phyloP scores from a whole-genome alignment of 2,329 filamentous ascomycete species.

The Claviceps monticola region DNA sequence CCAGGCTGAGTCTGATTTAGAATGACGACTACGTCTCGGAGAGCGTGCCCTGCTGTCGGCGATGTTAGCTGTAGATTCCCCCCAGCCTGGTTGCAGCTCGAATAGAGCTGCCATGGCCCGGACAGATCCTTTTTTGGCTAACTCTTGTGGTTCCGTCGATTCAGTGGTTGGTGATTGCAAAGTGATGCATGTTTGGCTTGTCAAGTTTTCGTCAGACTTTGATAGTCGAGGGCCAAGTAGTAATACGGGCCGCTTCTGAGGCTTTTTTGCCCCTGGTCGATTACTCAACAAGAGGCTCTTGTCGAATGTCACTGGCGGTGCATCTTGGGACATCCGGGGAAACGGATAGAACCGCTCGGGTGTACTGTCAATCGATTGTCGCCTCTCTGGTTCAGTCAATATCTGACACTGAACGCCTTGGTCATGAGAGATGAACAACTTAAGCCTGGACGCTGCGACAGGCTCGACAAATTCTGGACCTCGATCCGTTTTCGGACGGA shows the following conservation, averaged over 20 bases:
- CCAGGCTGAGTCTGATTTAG: constrained; percentile 5
- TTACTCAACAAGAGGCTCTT: neutral
- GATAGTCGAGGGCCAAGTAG: constrained; percentile 4
- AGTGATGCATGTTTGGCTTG: constrained; percentile 1
- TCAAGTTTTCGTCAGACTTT: constrained; percentile 7
- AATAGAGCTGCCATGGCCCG: constrained; percentile 40
- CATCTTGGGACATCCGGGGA: neutral
- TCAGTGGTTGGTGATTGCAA: constrained; percentile 2
- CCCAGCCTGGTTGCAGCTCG: constrained; percentile 19
- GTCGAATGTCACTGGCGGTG: neutral
- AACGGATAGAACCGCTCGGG: constrained; percentile 14
- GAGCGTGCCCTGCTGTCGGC: neutral
- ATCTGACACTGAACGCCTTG: constrained; percentile 4
- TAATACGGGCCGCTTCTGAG: constrained; percentile 4
- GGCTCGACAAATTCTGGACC: neutral
- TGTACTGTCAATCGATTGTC: constrained; percentile 9
- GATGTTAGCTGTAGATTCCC: neutral
- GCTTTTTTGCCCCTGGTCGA: neutral
- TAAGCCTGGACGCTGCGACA: neutral
- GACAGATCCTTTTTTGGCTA: constrained; percentile 22
- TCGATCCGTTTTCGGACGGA: neutral
- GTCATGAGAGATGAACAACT: neutral
- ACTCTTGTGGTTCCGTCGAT: constrained; percentile 9
- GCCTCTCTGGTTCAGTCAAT: neutral
- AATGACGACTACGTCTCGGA: constrained; percentile 1